phyloP scores from a whole-genome alignment of 2,329 filamentous ascomycete species.

The Cordyceps pruinosa region DNA sequence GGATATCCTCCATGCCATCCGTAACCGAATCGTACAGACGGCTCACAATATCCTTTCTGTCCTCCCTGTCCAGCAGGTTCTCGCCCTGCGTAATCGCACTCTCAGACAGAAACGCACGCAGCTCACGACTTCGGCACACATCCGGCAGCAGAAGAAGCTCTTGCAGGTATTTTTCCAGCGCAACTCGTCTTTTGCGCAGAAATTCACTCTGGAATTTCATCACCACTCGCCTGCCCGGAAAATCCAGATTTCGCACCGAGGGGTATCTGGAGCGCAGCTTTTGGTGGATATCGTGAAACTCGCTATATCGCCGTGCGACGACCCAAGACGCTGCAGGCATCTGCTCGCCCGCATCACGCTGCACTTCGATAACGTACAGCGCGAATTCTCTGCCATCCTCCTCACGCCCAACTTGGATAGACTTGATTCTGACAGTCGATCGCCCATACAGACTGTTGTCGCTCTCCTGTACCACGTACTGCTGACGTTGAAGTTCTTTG shows the following conservation, averaged over 20 bases:
- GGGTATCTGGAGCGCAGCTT: slow-evolving; percentile 77
- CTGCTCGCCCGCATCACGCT: slow-evolving; percentile 82
- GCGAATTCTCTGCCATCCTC: slow-evolving; percentile 91
- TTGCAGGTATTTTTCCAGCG: slow-evolving; percentile 77
- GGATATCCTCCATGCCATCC: slow-evolving; percentile 95
- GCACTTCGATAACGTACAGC: slow-evolving; percentile 87
- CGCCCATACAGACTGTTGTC: slow-evolving; percentile 95
- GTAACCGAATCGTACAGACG: slow-evolving; percentile 94
- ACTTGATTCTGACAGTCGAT: slow-evolving; percentile 82
- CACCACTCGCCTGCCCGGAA: slow-evolving; percentile 83
- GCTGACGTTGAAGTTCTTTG: slow-evolving; percentile 92
- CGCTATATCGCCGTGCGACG: slow-evolving; percentile 87
- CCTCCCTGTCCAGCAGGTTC: slow-evolving; percentile 49
- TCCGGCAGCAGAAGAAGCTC: slow-evolving; percentile 81
- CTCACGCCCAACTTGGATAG: slow-evolving; percentile 85
- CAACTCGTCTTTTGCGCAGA: slow-evolving; percentile 75
- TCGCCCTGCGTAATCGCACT: slow-evolving; percentile 65
- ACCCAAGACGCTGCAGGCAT: slow-evolving; percentile 96
- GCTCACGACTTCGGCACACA: slow-evolving; percentile 86
- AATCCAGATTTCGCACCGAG: slow-evolving; percentile 82
- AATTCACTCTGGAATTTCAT: slow-evolving; percentile 98
- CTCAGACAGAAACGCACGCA: slow-evolving; percentile 87
- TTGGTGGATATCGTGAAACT: slow-evolving; percentile 94
- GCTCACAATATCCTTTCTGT: slow-evolving; percentile 82
- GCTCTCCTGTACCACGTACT: slow-evolving; percentile 95